A percentile compares a stretch with the other conserved stretches of the same genome.
These are phyloP conservation scores for Nannizziopsis barbatae DNA, from an alignment of 2,329 filamentous ascomycete genomes.

Conservation along the genomic window DNA sequence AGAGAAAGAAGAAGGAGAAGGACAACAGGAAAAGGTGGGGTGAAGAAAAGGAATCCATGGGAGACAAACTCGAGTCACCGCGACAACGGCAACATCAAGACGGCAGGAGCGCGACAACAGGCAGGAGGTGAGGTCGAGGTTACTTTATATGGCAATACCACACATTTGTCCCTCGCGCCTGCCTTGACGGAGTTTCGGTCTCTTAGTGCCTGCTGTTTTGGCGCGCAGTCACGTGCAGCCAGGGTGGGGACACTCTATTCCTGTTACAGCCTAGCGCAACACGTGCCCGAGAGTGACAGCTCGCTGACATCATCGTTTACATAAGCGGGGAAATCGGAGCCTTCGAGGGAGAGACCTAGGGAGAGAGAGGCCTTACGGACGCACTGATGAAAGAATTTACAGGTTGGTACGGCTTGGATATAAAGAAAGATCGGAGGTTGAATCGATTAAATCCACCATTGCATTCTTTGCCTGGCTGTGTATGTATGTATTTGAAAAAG, in stretches of 20 bases:
- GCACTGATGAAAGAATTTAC: too few relatives aligned
- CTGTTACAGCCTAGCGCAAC: neutral
- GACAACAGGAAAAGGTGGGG: neutral
- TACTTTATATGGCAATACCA: conserved; percentile 8
- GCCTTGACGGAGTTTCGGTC: neutral
- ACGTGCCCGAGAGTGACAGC: too few relatives aligned
- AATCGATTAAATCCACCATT: too few relatives aligned
- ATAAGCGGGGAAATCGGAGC: neutral
- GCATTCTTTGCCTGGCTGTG: too few relatives aligned
- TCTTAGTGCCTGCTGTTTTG: neutral
- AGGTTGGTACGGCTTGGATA: too few relatives aligned
- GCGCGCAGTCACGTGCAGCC: conserved; percentile 6
- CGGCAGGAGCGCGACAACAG: neutral
- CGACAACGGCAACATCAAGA: conserved; percentile 1
- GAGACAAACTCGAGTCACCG: neutral
- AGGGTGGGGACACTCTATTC: neutral
- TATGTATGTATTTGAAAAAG: too few relatives aligned
- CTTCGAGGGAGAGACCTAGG: too few relatives aligned
- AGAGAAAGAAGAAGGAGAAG: neutral
- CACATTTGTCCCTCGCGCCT: neutral
- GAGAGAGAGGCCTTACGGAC: too few relatives aligned
- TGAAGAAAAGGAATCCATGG: neutral
- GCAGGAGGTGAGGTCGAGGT: conserved; percentile 6
- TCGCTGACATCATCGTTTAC: too few relatives aligned
- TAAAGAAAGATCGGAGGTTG: too few relatives aligned